Conservation (phyloP, 305 asterid species). For the Andrographis paniculata region DNA sequence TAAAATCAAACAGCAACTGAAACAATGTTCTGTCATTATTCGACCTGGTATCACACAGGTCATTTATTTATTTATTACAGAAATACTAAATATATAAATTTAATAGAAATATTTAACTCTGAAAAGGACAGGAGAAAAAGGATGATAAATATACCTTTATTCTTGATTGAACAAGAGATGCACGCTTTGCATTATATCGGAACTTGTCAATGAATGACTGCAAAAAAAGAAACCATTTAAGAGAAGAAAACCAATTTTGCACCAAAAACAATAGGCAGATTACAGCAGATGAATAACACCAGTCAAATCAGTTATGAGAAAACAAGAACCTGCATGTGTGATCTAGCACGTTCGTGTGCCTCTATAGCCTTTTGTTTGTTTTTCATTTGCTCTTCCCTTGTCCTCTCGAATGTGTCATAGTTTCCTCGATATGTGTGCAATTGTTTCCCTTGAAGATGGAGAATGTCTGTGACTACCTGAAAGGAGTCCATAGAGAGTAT, state of each 20-base stretch:
- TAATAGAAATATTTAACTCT: background rate
- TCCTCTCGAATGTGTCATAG: conserved; percentile 90
- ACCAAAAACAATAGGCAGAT: conserved; percentile 2
- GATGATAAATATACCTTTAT: conserved; percentile 59
- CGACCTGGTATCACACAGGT: too few species aligned
- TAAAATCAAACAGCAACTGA: conserved; percentile 9
- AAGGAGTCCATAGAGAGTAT: conserved; percentile 16
- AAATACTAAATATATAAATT: too few species aligned
- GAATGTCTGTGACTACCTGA: conserved; percentile 95
- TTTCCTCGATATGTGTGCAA: conserved; percentile 65
- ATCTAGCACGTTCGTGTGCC: conserved; percentile 79
- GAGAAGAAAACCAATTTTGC: conserved; percentile 13
- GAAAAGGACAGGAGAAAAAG: conserved; percentile 1
- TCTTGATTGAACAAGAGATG: conserved; percentile 99
- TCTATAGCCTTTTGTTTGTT: conserved; percentile 92
- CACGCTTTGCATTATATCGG: conserved; percentile 97
- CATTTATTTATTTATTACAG: too few species aligned
- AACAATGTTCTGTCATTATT: background rate
- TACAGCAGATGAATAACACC: conserved; percentile 6
- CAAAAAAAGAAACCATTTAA: conserved; percentile 19
- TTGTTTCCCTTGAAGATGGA: conserved; percentile 82
- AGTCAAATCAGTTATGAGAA: conserved; percentile 11
- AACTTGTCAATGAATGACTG: conserved; percentile 96
- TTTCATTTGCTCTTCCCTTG: conserved; percentile 84
- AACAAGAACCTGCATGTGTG: conserved; percentile 83